These are phyloP conservation scores for Candida silvicultrix DNA, from an alignment of 805 yeast genomes.

Conservation along the genomic window DNA sequence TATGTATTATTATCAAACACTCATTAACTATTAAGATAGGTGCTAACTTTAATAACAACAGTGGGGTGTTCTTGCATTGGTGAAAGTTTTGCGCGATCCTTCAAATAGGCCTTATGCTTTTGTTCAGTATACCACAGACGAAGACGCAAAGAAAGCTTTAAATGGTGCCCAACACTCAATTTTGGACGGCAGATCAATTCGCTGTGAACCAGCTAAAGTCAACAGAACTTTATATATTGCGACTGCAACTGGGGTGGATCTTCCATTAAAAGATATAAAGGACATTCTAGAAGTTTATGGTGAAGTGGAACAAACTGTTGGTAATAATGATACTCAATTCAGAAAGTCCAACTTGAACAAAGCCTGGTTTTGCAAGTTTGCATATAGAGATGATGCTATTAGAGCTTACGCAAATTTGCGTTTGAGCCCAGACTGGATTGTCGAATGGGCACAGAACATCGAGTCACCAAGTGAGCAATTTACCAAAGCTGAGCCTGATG, in stretches of 20 bases:
- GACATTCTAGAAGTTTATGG: slow-evolving; percentile 50
- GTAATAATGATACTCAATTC: slow-evolving; percentile 27
- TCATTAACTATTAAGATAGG: no score
- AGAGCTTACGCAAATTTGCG: slow-evolving; percentile 71
- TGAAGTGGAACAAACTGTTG: slow-evolving; percentile 63
- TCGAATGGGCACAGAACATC: slow-evolving; percentile 85
- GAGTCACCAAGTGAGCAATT: slow-evolving; percentile 37
- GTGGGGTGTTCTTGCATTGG: slow-evolving; percentile 68
- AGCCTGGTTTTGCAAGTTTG: slow-evolving; percentile 74
- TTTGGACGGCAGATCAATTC: slow-evolving; percentile 66
- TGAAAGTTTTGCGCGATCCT: slow-evolving; percentile 79
- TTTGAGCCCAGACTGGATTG: slow-evolving; percentile 45
- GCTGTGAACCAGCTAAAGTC: slow-evolving; percentile 90
- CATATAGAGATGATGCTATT: slow-evolving; percentile 82
- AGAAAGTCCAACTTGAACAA: slow-evolving; percentile 25
- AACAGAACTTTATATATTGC: slow-evolving; percentile 75
- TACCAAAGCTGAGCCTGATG: slow-evolving; percentile 22
- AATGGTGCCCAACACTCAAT: slow-evolving; percentile 59
- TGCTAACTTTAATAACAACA: no score
- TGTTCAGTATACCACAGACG: slow-evolving; percentile 74
- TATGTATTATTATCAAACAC: slow-evolving; percentile 1
- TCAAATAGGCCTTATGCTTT: slow-evolving; percentile 86
- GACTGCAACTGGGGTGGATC: slow-evolving; percentile 22
- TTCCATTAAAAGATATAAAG: slow-evolving; percentile 28
- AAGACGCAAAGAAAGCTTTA: slow-evolving; percentile 65